Percentiles rank a stretch among this genome's conserved stretches.
phyloP scores from a whole-genome alignment of 2,329 filamentous ascomycete species.

The Alternaria sp. region DNA sequence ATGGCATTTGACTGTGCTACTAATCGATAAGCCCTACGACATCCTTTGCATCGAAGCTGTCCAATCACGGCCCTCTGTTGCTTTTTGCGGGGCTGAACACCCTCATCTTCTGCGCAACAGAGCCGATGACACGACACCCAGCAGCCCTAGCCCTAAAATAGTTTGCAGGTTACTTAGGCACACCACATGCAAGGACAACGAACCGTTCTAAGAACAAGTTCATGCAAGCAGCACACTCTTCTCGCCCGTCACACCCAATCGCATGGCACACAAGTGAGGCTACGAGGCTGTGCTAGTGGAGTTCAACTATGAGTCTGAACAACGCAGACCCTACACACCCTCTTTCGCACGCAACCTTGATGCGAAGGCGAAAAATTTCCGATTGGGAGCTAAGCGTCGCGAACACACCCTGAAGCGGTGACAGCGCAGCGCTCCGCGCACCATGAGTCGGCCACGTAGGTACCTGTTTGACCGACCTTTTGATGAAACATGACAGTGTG shows the following conservation, averaged over 20 bases:
- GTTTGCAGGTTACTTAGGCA: conserved; percentile 1
- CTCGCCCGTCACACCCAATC: conserved; percentile 16
- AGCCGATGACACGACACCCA: conserved; percentile 19
- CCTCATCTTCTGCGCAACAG: conserved; percentile 17
- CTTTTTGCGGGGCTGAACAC: conserved; percentile 26
- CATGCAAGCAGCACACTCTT: conserved; percentile 24
- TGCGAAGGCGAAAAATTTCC: conserved; percentile 6
- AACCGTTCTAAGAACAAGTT: conserved; percentile 31
- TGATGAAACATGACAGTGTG: conserved; percentile 4
- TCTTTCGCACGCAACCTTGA: conserved; percentile 12
- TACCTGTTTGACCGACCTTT: conserved; percentile 33
- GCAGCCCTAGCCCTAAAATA: conserved; percentile 15
- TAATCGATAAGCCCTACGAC: conserved; percentile 11
- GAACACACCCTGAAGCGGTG: conserved; percentile 19
- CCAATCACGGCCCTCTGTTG: conserved; percentile 2
- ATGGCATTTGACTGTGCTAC: neutral
- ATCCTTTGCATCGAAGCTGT: neutral
- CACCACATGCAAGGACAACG: conserved; percentile 21
- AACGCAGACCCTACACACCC: conserved; percentile 34
- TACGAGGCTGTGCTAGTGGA: conserved; percentile 27
- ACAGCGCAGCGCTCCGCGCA: conserved; percentile 29
- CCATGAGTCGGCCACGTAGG: conserved; percentile 37
- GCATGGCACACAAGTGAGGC: conserved; percentile 14
- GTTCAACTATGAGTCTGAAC: conserved; percentile 7
- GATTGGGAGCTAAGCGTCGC: neutral